phyloP scores from a whole-genome alignment of 179 eudicot species.

The Silene noctiflora region DNA sequence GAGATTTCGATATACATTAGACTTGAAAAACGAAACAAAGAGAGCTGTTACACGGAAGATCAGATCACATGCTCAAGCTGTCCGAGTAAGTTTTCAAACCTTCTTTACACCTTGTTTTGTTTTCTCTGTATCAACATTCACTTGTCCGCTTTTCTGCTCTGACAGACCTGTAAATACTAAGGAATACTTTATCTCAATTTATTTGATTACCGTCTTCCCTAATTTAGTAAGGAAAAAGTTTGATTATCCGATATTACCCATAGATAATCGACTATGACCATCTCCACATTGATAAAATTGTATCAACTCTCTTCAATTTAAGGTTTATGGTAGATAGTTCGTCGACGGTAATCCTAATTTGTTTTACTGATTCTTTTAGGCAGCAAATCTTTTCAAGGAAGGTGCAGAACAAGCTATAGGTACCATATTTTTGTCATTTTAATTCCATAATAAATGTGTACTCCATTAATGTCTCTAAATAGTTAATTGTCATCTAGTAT shows the following conservation, averaged over 20 bases:
- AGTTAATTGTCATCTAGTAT: constrained; percentile 20
- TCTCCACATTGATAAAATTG: too few species aligned
- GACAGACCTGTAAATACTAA: too few species aligned
- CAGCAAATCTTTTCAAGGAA: constrained; percentile 69
- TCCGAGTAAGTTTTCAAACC: constrained; percentile 40
- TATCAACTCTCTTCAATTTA: too few species aligned
- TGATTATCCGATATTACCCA: too few species aligned
- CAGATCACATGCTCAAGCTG: constrained; percentile 61
- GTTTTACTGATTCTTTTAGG: constrained; percentile 39
- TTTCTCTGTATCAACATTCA: too few species aligned
- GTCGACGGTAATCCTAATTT: too few species aligned
- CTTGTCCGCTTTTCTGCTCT: too few species aligned
- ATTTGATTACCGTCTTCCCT: too few species aligned
- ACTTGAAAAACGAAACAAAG: constrained; percentile 57
- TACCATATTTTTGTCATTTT: constrained; percentile 24
- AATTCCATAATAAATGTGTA: background rate
- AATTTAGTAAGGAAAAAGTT: too few species aligned
- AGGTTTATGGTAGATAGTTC: too few species aligned
- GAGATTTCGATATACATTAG: constrained; percentile 52
- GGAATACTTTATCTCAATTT: too few species aligned
- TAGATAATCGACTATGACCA: too few species aligned
- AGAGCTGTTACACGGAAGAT: constrained; percentile 45
- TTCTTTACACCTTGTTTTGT: background rate
- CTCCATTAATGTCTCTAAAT: background rate
- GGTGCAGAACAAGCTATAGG: constrained; percentile 45